Conservation (phyloP, 257 asterid genomes). For the Forsythia suspensa region DNA sequence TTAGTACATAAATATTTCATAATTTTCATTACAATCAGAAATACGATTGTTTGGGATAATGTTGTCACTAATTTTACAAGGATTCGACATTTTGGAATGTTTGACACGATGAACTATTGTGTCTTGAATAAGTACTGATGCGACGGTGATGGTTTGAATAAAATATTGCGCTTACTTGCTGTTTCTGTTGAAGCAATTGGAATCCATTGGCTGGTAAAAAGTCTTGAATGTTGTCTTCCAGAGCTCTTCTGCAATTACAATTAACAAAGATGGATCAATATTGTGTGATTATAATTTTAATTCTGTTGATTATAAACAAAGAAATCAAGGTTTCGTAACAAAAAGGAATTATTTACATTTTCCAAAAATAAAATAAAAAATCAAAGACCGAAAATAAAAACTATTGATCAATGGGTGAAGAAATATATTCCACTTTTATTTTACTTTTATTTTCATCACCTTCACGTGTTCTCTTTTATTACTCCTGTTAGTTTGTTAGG, state of each 20-base stretch:
- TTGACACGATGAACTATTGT: not conserved
- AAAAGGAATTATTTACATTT: not conserved
- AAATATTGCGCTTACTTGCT: constrained; percentile 12
- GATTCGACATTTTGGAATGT: not conserved
- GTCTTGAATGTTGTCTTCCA: not conserved
- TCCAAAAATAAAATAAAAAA: too few relatives aligned
- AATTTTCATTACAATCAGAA: not conserved
- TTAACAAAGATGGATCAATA: not conserved
- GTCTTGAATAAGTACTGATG: not conserved
- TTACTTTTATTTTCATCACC: too few relatives aligned
- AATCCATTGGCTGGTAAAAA: constrained; percentile 11
- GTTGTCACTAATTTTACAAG: too few relatives aligned
- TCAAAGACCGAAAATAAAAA: not conserved
- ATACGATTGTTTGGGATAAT: not conserved
- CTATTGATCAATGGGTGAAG: too few relatives aligned
- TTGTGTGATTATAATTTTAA: not conserved
- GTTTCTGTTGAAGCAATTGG: constrained; percentile 16
- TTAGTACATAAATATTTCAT: not conserved
- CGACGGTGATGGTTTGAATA: too few relatives aligned
- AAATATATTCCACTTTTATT: too few relatives aligned
- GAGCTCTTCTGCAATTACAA: constrained; percentile 3
- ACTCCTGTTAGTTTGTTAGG: too few relatives aligned
- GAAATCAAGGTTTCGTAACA: not conserved
- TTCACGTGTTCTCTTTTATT: too few relatives aligned
- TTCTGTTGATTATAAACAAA: too few relatives aligned